Evolutionary conservation across 345 rosid genomes (phyloP).

Genomic region (Bruguiera gymnorhiza): DNA sequence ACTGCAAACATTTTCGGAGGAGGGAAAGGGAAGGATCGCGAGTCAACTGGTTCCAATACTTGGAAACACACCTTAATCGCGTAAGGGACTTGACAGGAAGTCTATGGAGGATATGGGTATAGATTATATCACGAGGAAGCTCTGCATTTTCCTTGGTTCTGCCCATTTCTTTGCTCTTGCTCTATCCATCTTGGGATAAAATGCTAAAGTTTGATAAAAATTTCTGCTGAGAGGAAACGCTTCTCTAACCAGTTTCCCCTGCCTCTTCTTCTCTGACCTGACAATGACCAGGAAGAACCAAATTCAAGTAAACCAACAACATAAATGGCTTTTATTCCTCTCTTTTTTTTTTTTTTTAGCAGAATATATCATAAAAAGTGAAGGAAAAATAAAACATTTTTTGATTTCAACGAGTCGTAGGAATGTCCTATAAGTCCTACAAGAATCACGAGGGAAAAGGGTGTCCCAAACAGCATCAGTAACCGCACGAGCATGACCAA

Average conservation of each 20-base stretch:
- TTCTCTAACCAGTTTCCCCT: neutral
- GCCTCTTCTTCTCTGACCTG: neutral
- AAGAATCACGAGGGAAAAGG: too few relatives aligned
- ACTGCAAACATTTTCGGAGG: neutral
- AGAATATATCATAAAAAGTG: too few relatives aligned
- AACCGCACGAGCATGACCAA: too few relatives aligned
- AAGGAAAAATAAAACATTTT: too few relatives aligned
- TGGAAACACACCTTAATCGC: neutral
- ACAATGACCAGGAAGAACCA: neutral
- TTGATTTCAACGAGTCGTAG: too few relatives aligned
- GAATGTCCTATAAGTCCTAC: too few relatives aligned
- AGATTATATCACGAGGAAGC: neutral
- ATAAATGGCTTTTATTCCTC: too few relatives aligned
- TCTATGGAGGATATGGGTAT: neutral
- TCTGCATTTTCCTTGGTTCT: neutral
- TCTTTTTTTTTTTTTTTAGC: too few relatives aligned
- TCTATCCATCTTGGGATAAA: neutral
- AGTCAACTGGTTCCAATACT: neutral
- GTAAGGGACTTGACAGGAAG: neutral
- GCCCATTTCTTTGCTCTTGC: neutral
- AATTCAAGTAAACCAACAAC: neutral
- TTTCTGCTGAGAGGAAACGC: neutral
- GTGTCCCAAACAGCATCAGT: too few relatives aligned
- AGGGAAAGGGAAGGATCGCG: neutral
- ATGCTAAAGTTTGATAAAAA: neutral